Percentiles rank a stretch among this genome's conserved stretches.
Conservation (phyloP, 768 basidiomycete species). For the Polyporus arcularius region DNA sequence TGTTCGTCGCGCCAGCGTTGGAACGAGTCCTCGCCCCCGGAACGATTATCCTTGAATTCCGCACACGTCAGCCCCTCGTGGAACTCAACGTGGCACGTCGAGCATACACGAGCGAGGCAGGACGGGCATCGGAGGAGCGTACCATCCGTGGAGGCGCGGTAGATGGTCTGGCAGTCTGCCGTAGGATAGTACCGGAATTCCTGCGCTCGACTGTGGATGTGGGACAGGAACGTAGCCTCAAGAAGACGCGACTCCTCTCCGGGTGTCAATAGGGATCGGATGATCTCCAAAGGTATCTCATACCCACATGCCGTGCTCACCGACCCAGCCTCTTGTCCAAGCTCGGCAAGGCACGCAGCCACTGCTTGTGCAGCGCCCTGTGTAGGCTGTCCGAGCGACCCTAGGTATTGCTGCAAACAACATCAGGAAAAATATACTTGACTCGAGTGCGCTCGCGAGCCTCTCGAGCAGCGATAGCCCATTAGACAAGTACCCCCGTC, state of each 20-base stretch:
- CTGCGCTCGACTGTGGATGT: constrained; percentile 41
- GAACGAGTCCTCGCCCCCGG: constrained; percentile 19
- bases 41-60: constrained; percentile 20
- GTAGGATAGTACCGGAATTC: constrained; percentile 59
- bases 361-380: constrained; percentile 21
- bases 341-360: constrained; percentile 42
- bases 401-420: constrained; percentile 44
- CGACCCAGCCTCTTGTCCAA: constrained; percentile 7
- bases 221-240: constrained; percentile 41
- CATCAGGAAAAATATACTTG: no score
- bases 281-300: constrained; percentile 40
- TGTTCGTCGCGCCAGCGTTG: constrained; percentile 30
- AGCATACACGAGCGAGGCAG: constrained; percentile 40
- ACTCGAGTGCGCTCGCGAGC: no score
- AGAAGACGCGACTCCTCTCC: constrained; percentile 43
- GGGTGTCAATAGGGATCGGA: constrained; percentile 36
- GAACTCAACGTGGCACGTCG: constrained; percentile 38
- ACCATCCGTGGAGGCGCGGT: constrained; percentile 32
- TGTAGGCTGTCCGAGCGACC: neutral
- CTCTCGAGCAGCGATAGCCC: no score
- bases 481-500: no score
- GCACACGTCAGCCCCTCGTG: constrained; percentile 45
- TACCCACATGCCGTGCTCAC: constrained; percentile 28
- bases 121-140: constrained; percentile 36
- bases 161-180: constrained; percentile 49